These are phyloP conservation scores for Candida nemodendra DNA, from an alignment of 805 yeast species.

Conservation along the genomic window DNA sequence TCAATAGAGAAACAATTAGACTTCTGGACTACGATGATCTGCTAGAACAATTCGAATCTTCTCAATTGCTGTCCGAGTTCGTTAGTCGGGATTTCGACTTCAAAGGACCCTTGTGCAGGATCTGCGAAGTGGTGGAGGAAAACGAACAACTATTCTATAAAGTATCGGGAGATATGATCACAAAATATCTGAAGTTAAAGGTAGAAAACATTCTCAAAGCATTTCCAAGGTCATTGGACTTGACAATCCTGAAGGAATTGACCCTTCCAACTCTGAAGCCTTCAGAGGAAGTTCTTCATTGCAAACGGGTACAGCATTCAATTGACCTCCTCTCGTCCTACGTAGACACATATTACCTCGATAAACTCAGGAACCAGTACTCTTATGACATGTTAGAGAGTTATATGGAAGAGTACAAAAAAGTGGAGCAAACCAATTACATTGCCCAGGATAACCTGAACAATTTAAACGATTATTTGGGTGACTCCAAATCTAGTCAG, in stretches of 20 bases:
- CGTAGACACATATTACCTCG: slow-evolving; percentile 32
- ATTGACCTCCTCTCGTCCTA: slow-evolving; percentile 49
- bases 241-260: slow-evolving; percentile 9
- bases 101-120: slow-evolving; percentile 26
- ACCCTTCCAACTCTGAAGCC: slow-evolving; percentile 29
- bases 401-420: slow-evolving; percentile 22
- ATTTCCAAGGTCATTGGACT: slow-evolving; percentile 37
- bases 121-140: slow-evolving; percentile 42
- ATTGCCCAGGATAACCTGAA: slow-evolving; percentile 33
- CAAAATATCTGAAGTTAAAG: slow-evolving; percentile 38
- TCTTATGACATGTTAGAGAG: slow-evolving; percentile 20
- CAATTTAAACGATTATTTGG: slow-evolving; percentile 30
- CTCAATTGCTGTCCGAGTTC: slow-evolving; percentile 17
- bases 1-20: slow-evolving; percentile 30
- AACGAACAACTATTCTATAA: slow-evolving; percentile 46
- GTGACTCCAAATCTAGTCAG: slow-evolving; percentile 11
- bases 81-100: slow-evolving; percentile 29
- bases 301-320: slow-evolving; percentile 40
- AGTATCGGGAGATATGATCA: slow-evolving; percentile 39
- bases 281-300: slow-evolving; percentile 35
- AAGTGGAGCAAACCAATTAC: slow-evolving; percentile 19
- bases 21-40: slow-evolving; percentile 45
- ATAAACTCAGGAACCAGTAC: slow-evolving; percentile 20
- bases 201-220: slow-evolving; percentile 33
- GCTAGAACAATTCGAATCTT: slow-evolving; percentile 30